phyloP scores from a whole-genome alignment of 2,329 filamentous ascomycete genomes.

The Penicillium sp. region DNA sequence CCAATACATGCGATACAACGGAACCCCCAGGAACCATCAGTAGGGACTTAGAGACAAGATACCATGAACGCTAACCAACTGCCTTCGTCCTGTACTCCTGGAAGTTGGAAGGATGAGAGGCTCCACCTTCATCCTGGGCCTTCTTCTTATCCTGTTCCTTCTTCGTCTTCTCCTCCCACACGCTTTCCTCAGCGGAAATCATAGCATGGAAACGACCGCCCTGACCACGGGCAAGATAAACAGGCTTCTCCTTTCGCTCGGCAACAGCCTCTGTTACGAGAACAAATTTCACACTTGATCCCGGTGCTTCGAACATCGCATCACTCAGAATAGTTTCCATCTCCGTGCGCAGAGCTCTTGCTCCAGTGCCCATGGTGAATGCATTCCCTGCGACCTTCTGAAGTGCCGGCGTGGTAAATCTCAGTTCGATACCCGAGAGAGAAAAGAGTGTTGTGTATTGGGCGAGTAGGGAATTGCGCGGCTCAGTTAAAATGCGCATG shows the following conservation, averaged over 20 bases:
- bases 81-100: constrained; percentile 48
- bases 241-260: constrained; percentile 57
- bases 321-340: constrained; percentile 77
- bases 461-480: constrained; percentile 80
- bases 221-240: constrained; percentile 55
- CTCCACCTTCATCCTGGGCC: constrained; percentile 10
- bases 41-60: not conserved
- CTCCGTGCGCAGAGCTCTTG: constrained; percentile 75
- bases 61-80: constrained; percentile 19
- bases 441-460: constrained; percentile 90
- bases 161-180: constrained; percentile 49
- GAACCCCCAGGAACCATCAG: not conserved
- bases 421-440: constrained; percentile 73
- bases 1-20: not conserved
- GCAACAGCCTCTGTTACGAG: constrained; percentile 72
- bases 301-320: constrained; percentile 78
- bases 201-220: constrained; percentile 53
- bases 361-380: constrained; percentile 72
- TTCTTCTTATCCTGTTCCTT: constrained; percentile 31
- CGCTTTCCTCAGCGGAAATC: constrained; percentile 53
- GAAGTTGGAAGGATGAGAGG: constrained; percentile 36
- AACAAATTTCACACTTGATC: constrained; percentile 66
- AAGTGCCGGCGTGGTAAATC: constrained; percentile 81
- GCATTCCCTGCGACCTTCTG: constrained; percentile 75
- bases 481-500: constrained; percentile 87